Evolutionary conservation across 2,329 filamentous ascomycete genomes (phyloP).

Genomic region (Diaporthe nobilis): DNA sequence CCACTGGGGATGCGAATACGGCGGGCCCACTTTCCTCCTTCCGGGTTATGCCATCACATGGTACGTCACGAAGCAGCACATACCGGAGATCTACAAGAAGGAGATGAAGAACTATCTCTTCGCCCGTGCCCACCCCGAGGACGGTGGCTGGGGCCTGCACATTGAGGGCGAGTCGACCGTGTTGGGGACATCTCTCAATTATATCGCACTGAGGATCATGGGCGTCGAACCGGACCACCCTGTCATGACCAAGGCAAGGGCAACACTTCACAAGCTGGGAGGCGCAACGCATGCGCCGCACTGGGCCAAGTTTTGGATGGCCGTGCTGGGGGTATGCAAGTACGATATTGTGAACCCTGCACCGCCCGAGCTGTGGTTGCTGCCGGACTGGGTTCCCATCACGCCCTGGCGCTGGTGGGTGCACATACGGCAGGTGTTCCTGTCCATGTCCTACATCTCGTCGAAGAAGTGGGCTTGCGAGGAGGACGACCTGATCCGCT

Average conservation of each 20-base stretch:
- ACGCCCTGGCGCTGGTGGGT: conserved; percentile 98
- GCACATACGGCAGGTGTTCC: conserved; percentile 96
- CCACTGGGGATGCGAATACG: conserved; percentile 98
- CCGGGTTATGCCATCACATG: conserved; percentile 88
- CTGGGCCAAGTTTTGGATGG: conserved; percentile 98
- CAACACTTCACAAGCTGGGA: conserved; percentile 85
- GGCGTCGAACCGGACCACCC: conserved; percentile 88
- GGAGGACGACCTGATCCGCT: conserved; percentile 79
- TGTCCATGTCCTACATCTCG: conserved; percentile 92
- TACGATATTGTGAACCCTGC: conserved; percentile 97
- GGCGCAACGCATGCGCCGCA: conserved; percentile 88
- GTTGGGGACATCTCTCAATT: conserved; percentile 92
- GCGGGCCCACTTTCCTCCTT: conserved; percentile 95
- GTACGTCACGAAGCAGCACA: conserved; percentile 90
- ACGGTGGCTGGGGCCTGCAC: conserved; percentile 98
- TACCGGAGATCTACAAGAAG: conserved; percentile 82
- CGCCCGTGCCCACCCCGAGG: conserved; percentile 84
- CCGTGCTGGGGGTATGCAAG: conserved; percentile 82
- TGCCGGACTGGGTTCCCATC: conserved; percentile 92
- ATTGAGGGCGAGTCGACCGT: conserved; percentile 94
- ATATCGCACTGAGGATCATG: conserved; percentile 83
- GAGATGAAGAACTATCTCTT: conserved; percentile 96
- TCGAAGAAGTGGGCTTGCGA: conserved; percentile 86
- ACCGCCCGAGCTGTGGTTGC: conserved; percentile 92
- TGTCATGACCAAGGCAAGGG: conserved; percentile 87